These are phyloP conservation scores for Blastosporella zonata DNA, from an alignment of 1,284 basidiomycete species.

Conservation along the genomic window DNA sequence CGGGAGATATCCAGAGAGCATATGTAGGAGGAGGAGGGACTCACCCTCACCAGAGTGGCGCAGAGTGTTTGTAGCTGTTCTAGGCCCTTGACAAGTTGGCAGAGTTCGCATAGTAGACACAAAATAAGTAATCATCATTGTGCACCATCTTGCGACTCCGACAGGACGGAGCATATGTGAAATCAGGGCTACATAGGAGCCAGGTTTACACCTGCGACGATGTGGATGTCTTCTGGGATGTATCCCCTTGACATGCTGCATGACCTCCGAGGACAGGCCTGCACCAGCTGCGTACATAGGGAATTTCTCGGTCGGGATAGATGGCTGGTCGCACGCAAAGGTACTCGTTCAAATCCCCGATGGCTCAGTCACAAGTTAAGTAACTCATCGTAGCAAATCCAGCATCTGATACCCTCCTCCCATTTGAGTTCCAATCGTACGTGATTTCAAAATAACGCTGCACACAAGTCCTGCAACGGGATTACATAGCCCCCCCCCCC, in stretches of 20 bases:
- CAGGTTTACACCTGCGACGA: conserved; percentile 43
- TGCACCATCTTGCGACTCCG: too few species aligned
- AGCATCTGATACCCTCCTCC: conserved; percentile 23
- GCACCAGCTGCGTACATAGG: conserved; percentile 37
- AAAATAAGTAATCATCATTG: too few species aligned
- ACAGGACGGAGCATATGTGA: conserved; percentile 35
- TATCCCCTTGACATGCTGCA: conserved; percentile 36
- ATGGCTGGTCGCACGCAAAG: conserved; percentile 22
- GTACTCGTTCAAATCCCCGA: too few species aligned
- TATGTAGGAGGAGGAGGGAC: too few species aligned
- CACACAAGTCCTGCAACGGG: conserved; percentile 21
- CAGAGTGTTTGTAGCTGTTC: too few species aligned
- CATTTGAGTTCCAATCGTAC: conserved; percentile 24
- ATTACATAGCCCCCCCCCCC: conserved; percentile 32
- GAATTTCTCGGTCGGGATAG: conserved; percentile 27
- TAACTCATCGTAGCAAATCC: conserved; percentile 33
- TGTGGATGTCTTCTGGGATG: conserved; percentile 43
- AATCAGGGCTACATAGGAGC: conserved; percentile 41
- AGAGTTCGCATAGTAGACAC: too few species aligned
- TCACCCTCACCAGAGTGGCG: too few species aligned
- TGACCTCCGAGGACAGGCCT: conserved; percentile 29
- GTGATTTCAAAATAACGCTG: conserved; percentile 29
- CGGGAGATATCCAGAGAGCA: too few species aligned
- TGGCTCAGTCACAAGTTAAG: conserved; percentile 29
- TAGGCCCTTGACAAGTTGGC: too few species aligned